phyloP scores from a whole-genome alignment of 768 basidiomycete genomes.

The Boletus tomentosulus region DNA sequence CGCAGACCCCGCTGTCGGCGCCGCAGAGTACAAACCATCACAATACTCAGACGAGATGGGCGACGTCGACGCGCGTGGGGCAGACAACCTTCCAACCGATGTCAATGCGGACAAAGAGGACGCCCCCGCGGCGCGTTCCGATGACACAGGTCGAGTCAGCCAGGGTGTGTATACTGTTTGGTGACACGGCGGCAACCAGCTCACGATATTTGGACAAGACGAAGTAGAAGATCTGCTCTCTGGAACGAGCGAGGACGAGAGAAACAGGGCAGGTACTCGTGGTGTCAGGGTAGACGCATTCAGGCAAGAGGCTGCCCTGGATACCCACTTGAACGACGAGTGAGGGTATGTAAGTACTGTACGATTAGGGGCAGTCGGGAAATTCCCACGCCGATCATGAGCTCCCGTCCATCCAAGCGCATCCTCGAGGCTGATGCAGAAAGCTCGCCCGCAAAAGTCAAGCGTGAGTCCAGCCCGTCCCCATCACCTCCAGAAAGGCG shows the following conservation, averaged over 20 bases:
- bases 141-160: neutral
- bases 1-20: neutral
- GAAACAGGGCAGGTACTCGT: conserved; percentile 4
- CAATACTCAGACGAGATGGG: neutral
- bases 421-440: neutral
- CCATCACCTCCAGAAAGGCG: conserved; percentile 11
- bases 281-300: neutral
- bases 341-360: neutral
- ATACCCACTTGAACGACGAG: neutral
- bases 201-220: neutral
- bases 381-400: neutral
- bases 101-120: neutral
- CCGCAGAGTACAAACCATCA: neutral
- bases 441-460: conserved; percentile 1
- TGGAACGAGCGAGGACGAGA: conserved; percentile 9
- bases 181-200: neutral
- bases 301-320: conserved; percentile 24
- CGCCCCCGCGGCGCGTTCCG: neutral
- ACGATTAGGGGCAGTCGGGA: neutral
- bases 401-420: conserved; percentile 14
- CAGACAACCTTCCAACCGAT: neutral
- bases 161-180: neutral
- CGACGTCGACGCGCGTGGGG: neutral
- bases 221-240: conserved; percentile 22
- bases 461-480: conserved; percentile 20